Evolutionary conservation across 2,329 filamentous ascomycete genomes (phyloP).

Genomic region (Dryadomyces sulphureus): DNA sequence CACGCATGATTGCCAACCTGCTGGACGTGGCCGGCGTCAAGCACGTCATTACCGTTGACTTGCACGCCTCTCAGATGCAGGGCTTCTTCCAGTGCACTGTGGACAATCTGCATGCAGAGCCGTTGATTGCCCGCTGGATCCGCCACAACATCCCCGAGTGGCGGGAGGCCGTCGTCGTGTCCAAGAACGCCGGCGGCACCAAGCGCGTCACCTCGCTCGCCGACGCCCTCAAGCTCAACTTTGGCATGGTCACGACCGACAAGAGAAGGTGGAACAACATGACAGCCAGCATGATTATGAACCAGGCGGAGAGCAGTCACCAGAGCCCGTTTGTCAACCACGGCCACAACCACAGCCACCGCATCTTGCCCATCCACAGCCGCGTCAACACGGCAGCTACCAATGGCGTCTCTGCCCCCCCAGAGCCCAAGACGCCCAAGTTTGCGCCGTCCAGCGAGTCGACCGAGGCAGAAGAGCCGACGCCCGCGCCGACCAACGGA

Average conservation of each 20-base stretch:
- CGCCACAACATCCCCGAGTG: conserved; percentile 74
- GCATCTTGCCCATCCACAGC: conserved; percentile 4
- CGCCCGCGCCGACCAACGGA: background rate
- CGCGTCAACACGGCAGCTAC: background rate
- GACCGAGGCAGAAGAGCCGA: background rate
- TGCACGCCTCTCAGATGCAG: conserved; percentile 98
- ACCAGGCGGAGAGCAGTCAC: conserved; percentile 47
- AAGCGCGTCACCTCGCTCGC: conserved; percentile 94
- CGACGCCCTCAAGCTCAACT: conserved; percentile 92
- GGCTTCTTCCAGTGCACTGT: conserved; percentile 97
- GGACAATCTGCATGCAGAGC: conserved; percentile 93
- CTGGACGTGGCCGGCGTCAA: conserved; percentile 87
- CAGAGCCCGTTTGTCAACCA: conserved; percentile 25
- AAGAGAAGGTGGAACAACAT: conserved; percentile 50
- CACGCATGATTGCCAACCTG: conserved; percentile 91
- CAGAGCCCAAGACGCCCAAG: background rate
- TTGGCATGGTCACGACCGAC: conserved; percentile 88
- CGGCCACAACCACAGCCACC: too few relatives aligned
- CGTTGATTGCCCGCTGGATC: conserved; percentile 91
- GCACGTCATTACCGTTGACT: conserved; percentile 93
- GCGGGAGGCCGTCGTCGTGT: conserved; percentile 88
- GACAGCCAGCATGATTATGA: conserved; percentile 66
- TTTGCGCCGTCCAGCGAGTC: background rate
- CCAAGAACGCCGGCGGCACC: conserved; percentile 94
- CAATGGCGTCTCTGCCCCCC: background rate